These are phyloP conservation scores for Pseudonitzschia multiseries DNA, from an alignment of 108 stramenopile species.

Conservation along the genomic window DNA sequence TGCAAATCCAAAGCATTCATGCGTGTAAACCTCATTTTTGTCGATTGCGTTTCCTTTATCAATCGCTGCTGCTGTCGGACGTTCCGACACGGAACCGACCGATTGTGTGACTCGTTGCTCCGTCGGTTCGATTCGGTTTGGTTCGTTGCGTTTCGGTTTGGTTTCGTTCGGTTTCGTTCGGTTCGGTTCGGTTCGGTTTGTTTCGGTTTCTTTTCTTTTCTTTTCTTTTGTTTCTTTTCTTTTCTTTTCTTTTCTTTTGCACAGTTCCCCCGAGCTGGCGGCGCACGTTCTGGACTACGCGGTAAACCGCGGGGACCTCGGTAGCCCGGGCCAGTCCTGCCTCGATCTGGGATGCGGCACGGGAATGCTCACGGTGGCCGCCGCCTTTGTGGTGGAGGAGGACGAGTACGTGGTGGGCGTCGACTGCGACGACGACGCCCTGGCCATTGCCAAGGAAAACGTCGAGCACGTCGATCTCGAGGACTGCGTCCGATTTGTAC, in stretches of 20 bases:
- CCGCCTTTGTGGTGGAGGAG: constrained; percentile 63
- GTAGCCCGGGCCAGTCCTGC: constrained; percentile 50
- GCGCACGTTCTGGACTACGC: constrained; percentile 55
- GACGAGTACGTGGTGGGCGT: constrained; percentile 59
- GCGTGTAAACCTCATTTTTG: neutral
- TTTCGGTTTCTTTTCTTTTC: neutral
- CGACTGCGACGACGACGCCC: constrained; percentile 87
- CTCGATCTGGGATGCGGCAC: constrained; percentile 96
- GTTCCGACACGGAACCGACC: no score
- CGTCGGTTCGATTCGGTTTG: no score
- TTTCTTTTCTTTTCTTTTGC: no score
- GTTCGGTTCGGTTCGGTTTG: no score
- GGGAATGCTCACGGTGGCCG: constrained; percentile 84
- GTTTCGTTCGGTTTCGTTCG: no score
- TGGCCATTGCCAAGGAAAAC: constrained; percentile 69
- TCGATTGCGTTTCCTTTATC: no score
- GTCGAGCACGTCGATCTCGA: constrained; percentile 37
- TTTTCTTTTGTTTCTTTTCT: no score
- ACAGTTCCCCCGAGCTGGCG: constrained; percentile 17
- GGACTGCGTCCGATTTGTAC: constrained; percentile 39
- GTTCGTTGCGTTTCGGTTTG: no score
- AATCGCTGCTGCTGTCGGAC: no score
- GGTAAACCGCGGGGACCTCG: constrained; percentile 70
- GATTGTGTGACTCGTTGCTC: no score
- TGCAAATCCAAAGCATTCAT: no score